Evolutionary conservation across 2,329 filamentous ascomycete species (phyloP).

Genomic region (Penicillium griseofulvum): DNA sequence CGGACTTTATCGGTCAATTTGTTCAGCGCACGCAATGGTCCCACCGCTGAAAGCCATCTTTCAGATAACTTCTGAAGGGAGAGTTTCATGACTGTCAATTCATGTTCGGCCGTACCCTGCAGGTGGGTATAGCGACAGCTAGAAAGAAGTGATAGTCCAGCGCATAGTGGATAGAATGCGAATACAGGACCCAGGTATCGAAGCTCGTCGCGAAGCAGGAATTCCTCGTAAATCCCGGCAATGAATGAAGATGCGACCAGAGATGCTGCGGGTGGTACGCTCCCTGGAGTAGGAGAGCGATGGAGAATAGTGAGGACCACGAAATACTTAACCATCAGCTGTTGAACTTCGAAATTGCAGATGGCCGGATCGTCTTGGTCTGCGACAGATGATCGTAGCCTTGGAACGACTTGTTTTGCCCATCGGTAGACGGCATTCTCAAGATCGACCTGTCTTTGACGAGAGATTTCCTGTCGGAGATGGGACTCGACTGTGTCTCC

Average conservation of each 20-base stretch:
- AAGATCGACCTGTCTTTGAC: conserved; percentile 31
- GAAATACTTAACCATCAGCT: conserved; percentile 41
- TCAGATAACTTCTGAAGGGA: conserved; percentile 28
- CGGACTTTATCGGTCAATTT: conserved; percentile 27
- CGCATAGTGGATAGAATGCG: conserved; percentile 43
- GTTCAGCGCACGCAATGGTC: conserved; percentile 22
- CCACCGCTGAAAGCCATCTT: conserved; percentile 27
- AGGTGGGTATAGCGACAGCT: conserved; percentile 38
- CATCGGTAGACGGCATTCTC: conserved; percentile 43
- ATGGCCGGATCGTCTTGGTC: conserved; percentile 18
- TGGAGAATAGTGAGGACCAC: conserved; percentile 41
- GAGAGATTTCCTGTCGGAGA: conserved; percentile 33
- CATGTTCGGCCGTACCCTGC: conserved; percentile 24
- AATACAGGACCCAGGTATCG: conserved; percentile 42
- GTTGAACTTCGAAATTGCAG: conserved; percentile 35
- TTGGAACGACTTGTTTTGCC: conserved; percentile 36
- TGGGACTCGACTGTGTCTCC: conserved; percentile 44
- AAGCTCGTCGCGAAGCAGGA: conserved; percentile 43
- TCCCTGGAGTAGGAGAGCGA: conserved; percentile 31
- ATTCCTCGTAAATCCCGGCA: conserved; percentile 44
- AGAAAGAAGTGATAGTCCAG: conserved; percentile 41
- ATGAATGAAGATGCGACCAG: conserved; percentile 44
- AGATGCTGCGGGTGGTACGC: conserved; percentile 37
- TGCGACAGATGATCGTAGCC: conserved; percentile 15
- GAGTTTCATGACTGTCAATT: conserved; percentile 25